Conservation (phyloP, 1,284 basidiomycete genomes). For the Melampsora larici-populina region DNA sequence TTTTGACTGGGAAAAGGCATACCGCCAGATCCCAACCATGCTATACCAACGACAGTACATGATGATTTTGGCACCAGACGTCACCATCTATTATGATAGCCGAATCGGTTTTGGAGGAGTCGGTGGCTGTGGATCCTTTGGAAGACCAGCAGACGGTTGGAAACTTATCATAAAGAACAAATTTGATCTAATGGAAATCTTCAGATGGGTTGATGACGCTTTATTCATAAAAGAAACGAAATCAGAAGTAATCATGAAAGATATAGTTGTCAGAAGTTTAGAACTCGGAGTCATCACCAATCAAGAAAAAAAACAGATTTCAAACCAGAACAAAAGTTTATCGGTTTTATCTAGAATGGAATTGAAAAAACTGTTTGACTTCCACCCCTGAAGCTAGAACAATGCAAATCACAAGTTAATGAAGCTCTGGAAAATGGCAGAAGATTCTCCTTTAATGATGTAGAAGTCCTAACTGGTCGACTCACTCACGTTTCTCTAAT, state of each 20-base stretch:
- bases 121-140: neutral
- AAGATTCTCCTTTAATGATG: too few relatives aligned
- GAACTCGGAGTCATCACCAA: neutral
- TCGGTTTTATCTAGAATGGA: neutral
- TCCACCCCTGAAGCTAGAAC: neutral
- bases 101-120: too few relatives aligned
- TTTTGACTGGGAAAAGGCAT: too few relatives aligned
- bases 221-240: neutral
- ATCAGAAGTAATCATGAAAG: neutral
- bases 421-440: neutral
- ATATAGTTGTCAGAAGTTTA: neutral
- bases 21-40: neutral
- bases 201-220: conserved; percentile 4
- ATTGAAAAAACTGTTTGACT: neutral
- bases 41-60: too few relatives aligned
- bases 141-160: neutral
- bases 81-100: neutral
- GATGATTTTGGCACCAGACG: neutral
- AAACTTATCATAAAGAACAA: neutral
- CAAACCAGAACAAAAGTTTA: too few relatives aligned
- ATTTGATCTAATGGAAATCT: neutral
- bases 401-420: neutral
- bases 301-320: neutral
- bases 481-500: neutral
- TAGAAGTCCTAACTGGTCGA: neutral